Base-by-base conservation (phyloP, 139 green algal genomes). In the Monoraphidium neglectum region DNA sequence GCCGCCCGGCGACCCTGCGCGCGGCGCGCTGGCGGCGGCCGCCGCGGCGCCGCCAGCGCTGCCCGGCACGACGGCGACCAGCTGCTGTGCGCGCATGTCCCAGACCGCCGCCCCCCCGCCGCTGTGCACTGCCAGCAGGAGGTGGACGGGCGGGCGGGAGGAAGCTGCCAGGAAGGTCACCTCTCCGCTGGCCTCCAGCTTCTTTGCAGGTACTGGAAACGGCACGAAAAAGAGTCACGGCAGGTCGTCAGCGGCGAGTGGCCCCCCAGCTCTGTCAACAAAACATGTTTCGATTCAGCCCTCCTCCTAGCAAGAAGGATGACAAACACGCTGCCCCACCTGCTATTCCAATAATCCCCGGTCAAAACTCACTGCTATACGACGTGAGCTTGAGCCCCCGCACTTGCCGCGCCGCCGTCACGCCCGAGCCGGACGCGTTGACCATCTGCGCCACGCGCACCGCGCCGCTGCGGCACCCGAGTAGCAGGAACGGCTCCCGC, bases 401-500 rank as follows among this genome's bases (percentile, higher is more conserved):
- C 12, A 74, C 81, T 37, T 63, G 62, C 5, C 70, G 59, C 53
- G 76, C 57, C 46, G 74, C 71, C 1, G 26, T 72, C 23, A 73
- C 77, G 18, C 74, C 37, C 12, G 24, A 35, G 23, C 74, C 76
- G 5, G 32, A 67, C 1, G n/a, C 68, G 61, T 90, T 85, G 49
- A 84, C 63, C 33, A 87, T 53, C 35, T 59, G 57, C 4, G 74
- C 79, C 6, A 87, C 68, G 15, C 77, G 77, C 47, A 90, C 35
- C 1, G 47, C 54, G 16, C 86, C 86, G 47, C 74, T 84, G 49
- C 59, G 56, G 69, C 86, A 88, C 47, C 86, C 86, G 35, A 87
- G 68, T 70, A 88, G 72, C 30, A 90, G 33, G 49, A 81, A 90
- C 8, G 86, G 86, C 53, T 89, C 76, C 18, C 68, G 66, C 1